Percentiles rank a stretch among this genome's conserved stretches.
Conservation (phyloP, 257 asterid species). For the Striga asiatica region DNA sequence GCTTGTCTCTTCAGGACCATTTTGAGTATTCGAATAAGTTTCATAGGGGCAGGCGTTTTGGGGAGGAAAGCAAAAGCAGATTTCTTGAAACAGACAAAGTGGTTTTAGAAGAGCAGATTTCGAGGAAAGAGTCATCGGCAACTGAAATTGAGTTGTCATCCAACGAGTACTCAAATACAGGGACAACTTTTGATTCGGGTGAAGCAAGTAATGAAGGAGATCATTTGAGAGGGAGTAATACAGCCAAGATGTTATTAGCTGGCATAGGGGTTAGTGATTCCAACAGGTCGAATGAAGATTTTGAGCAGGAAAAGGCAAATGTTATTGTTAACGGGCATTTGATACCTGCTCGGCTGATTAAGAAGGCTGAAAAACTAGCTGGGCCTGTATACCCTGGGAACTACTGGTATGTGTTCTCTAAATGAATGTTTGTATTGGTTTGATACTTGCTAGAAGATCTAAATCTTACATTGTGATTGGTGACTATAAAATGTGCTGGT, state of each 20-base stretch:
- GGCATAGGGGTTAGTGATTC: slow-evolving; percentile 44
- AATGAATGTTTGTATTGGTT: no score
- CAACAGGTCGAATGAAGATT: slow-evolving; percentile 17
- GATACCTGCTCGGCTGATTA: slow-evolving; percentile 40
- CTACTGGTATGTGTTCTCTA: slow-evolving; percentile 54
- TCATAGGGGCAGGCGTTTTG: slow-evolving; percentile 22
- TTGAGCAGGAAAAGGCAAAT: slow-evolving; percentile 34
- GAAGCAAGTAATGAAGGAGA: slow-evolving; percentile 41
- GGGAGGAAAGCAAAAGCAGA: slow-evolving; percentile 39
- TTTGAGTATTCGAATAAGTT: slow-evolving; percentile 53
- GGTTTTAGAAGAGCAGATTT: slow-evolving; percentile 23
- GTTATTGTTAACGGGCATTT: slow-evolving; percentile 73
- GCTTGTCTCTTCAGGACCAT: slow-evolving; percentile 57
- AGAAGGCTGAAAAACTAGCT: slow-evolving; percentile 67
- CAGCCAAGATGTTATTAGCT: slow-evolving; percentile 39
- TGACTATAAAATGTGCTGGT: no score
- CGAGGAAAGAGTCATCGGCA: slow-evolving; percentile 37
- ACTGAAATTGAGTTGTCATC: slow-evolving; percentile 80
- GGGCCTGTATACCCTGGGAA: slow-evolving; percentile 79
- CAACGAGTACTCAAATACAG: slow-evolving; percentile 59
- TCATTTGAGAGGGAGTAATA: slow-evolving; percentile 28
- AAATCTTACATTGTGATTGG: no score
- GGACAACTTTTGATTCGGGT: slow-evolving; percentile 65
- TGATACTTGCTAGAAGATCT: no score
- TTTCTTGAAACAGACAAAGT: slow-evolving; percentile 33